Base-by-base conservation (phyloP, 2,329 filamentous ascomycete species). In the Metarhizium rileyi region DNA sequence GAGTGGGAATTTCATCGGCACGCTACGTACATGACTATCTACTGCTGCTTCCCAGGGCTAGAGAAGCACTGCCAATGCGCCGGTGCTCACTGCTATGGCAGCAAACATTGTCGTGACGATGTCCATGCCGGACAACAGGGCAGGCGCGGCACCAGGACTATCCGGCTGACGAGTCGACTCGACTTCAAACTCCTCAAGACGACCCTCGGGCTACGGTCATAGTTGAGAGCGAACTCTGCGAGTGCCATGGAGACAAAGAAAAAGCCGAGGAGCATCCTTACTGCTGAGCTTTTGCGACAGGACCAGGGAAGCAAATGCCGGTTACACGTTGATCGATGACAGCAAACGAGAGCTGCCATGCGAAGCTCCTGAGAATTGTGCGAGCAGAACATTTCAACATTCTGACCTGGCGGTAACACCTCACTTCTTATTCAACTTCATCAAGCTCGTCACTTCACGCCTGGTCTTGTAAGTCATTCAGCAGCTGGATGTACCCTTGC, bases 31-130 rank as follows among this genome's bases (percentile, higher is more conserved):
- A 3, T 12, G 12, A 28, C 8, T 28, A 12, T 28, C 12, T 28
- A 28, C 27, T 28, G 14, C 33, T 30, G 28, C 28, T 30, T 36
- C 27, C 27, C 33, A 36, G 8, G 16, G 16, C 35, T 16, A 52
- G 14, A 52, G 38, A 14, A 52, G 4, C 9, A 47, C 48, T 14
- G 48, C 50, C 23, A 50, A 26, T 10, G 50, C 20, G 9, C 50
- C 50, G 30, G 47, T 49, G 6, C 47, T 44, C 27, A 45, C 33
- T 18, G 44, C 48, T 12, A 52, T 22, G 8, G 44, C 25, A 9
- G 51, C 28, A 23, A 48, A 12, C 36, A 49, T 47, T 4, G 36
- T 38, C 4, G 23, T 48, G 14, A 36, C 42, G 30, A 48, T 38
- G 22, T 52, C 50, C 18, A 44, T 35, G 22, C 38, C 18, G 16